phyloP scores from a whole-genome alignment of 1,284 basidiomycete genomes.

The Malassezia japonica region DNA sequence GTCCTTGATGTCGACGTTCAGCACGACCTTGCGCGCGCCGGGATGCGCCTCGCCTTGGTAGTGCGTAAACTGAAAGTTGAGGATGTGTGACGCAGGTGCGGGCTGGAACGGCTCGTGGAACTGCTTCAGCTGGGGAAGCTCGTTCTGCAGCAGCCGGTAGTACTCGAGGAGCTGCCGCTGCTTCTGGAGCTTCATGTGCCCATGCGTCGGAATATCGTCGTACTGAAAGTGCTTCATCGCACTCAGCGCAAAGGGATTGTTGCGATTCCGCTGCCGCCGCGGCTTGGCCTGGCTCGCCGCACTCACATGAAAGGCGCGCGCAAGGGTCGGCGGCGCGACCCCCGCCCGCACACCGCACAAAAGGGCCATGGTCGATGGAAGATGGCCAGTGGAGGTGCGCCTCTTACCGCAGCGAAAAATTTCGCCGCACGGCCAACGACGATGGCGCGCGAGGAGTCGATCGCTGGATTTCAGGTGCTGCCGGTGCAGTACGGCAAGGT shows the following conservation, averaged over 20 bases:
- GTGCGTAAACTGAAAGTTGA: slow-evolving; percentile 45
- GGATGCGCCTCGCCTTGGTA: slow-evolving; percentile 49
- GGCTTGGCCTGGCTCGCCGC: slow-evolving; percentile 23
- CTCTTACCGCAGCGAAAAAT: slow-evolving; percentile 1
- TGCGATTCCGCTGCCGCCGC: slow-evolving; percentile 21
- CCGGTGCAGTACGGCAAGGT: slow-evolving; percentile 2
- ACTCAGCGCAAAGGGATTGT: slow-evolving; percentile 29
- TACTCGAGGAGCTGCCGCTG: slow-evolving; percentile 36
- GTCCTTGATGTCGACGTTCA: slow-evolving; percentile 33
- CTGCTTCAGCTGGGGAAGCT: slow-evolving; percentile 37
- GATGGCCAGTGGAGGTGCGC: slow-evolving; percentile 9
- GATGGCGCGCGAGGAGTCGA: background rate
- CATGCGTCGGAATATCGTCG: slow-evolving; percentile 43
- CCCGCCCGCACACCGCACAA: background rate
- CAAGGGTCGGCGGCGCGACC: background rate
- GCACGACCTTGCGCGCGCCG: slow-evolving; percentile 45
- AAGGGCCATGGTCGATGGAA: background rate
- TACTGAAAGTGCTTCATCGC: slow-evolving; percentile 36
- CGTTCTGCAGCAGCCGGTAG: slow-evolving; percentile 32
- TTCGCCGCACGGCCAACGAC: background rate
- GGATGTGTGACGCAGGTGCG: slow-evolving; percentile 23
- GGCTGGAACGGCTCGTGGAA: slow-evolving; percentile 41
- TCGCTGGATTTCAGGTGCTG: slow-evolving; percentile 8
- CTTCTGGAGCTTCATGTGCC: slow-evolving; percentile 33
- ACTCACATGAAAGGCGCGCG: background rate